Conservation (phyloP, 148 eudicot genomes). For the Chenopodium quinoa region DNA sequence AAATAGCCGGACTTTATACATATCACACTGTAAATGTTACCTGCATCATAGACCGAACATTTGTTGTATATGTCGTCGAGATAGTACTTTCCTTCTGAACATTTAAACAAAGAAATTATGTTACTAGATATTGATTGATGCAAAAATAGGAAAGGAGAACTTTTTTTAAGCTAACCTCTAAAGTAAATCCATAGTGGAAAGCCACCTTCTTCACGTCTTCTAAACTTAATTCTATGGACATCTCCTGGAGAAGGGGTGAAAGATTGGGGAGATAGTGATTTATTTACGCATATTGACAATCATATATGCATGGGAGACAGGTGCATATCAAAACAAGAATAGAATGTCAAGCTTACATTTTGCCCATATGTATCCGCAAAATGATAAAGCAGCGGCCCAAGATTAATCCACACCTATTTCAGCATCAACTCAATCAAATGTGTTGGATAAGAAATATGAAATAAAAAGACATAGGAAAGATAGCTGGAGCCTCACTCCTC, state of each 20-base stretch:
- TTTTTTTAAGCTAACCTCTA: conserved; percentile 57
- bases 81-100: conserved; percentile 74
- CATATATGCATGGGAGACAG: not conserved
- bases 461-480: not conserved
- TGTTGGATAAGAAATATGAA: not conserved
- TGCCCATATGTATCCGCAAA: conserved; percentile 85
- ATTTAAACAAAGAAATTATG: not conserved
- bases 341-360: conserved; percentile 51
- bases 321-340: not conserved
- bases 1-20: not conserved
- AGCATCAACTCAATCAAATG: conserved; percentile 14
- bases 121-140: not conserved
- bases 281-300: not conserved
- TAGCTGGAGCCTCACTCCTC: conserved; percentile 65
- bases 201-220: conserved; percentile 94
- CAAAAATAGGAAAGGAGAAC: not conserved
- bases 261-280: not conserved
- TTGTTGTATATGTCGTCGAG: conserved; percentile 81
- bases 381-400: conserved; percentile 96
- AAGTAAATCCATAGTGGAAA: conserved; percentile 62
- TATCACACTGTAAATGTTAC: conserved; percentile 34
- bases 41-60: conserved; percentile 94
- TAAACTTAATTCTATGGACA: conserved; percentile 93
- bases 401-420: conserved; percentile 94
- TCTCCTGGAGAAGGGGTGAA: conserved; percentile 48